phyloP scores from a whole-genome alignment of 73 alveolate genomes.

The Uronychia setigera region DNA sequence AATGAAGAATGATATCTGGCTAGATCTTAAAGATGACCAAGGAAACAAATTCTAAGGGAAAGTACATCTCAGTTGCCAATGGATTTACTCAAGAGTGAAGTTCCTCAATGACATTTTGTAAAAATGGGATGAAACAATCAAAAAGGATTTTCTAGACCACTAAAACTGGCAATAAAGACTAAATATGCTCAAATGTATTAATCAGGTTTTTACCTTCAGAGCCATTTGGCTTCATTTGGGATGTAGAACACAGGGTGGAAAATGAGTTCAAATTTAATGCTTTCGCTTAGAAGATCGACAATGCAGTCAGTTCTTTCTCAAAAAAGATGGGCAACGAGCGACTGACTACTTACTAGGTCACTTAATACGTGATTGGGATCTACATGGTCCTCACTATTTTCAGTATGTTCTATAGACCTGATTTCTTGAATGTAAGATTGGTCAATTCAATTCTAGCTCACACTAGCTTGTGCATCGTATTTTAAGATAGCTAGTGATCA shows the following conservation, averaged over 20 bases:
- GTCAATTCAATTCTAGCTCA: neutral
- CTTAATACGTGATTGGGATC: conserved; percentile 18
- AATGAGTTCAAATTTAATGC: conserved; percentile 3
- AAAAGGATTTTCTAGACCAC: neutral
- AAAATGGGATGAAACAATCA: neutral
- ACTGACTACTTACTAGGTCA: conserved; percentile 31
- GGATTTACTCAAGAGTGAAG: neutral
- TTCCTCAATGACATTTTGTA: neutral
- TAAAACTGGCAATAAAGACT: neutral
- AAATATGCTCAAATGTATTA: neutral
- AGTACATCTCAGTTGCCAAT: neutral
- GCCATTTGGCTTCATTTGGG: neutral
- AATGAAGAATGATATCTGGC: conserved; percentile 61
- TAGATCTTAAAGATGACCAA: conserved; percentile 25
- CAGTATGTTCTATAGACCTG: conserved; percentile 50
- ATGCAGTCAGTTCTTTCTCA: conserved; percentile 5
- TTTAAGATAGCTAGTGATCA: conserved; percentile 15
- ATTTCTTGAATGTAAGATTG: conserved; percentile 39
- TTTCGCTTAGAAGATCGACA: conserved; percentile 28
- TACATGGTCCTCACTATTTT: conserved; percentile 35
- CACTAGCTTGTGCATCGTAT: conserved; percentile 24
- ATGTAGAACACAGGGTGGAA: neutral
- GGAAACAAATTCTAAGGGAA: neutral
- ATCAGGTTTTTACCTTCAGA: neutral
- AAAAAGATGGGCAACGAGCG: conserved; percentile 44